phyloP scores from a whole-genome alignment of 2,329 filamentous ascomycete genomes.

The Lecanoromycetidae sp. region DNA sequence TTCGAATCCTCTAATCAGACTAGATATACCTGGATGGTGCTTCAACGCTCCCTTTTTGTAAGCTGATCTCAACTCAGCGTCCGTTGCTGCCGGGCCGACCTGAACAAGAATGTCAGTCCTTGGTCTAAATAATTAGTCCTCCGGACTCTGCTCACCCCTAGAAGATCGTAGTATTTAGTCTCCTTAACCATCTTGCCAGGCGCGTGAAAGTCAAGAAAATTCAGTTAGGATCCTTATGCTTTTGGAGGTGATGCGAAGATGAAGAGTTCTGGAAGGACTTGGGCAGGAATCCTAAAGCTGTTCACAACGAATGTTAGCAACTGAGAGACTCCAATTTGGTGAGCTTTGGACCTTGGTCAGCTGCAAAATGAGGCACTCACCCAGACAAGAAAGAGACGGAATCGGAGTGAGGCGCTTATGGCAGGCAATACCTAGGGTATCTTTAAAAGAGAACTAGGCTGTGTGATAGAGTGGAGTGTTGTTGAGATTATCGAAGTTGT shows the following conservation, averaged over 20 bases:
- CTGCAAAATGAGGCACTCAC: no score
- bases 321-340: no score
- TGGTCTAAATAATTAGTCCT: not conserved
- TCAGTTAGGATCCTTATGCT: not conserved
- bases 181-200: slow-evolving; percentile 39
- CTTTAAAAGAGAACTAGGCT: no score
- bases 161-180: slow-evolving; percentile 36
- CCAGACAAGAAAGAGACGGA: no score
- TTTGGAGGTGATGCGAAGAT: not conserved
- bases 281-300: no score
- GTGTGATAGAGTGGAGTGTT: not conserved
- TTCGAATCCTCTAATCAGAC: no score
- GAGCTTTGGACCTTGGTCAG: no score
- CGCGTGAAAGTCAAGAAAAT: not conserved
- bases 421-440: no score
- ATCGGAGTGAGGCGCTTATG: no score
- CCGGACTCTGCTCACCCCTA: slow-evolving; percentile 30
- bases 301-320: no score
- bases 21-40: slow-evolving; percentile 64
- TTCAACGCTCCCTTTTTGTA: slow-evolving; percentile 77
- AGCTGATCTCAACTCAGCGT: slow-evolving; percentile 79
- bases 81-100: slow-evolving; percentile 68
- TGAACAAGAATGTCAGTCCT: slow-evolving; percentile 27
- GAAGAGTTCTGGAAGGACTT: not conserved
- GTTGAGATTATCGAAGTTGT: not conserved